Percentiles rank a stretch among this genome's conserved stretches.
Evolutionary conservation across 805 yeast genomes (phyloP).

Genomic region (Candida mattraensis): DNA sequence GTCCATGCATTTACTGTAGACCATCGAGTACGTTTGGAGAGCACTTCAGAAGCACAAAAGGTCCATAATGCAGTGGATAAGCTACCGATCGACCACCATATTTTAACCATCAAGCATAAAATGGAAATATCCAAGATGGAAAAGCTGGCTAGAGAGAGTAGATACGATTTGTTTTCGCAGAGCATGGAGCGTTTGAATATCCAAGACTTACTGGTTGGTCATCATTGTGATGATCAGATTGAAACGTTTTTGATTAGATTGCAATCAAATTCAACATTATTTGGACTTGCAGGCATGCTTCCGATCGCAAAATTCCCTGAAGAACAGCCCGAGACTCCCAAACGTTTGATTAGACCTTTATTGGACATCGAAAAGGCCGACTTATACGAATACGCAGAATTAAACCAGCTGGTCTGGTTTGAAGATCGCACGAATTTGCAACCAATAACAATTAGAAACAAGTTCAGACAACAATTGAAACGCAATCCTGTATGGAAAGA

Average conservation of each 20-base stretch:
- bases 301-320: conserved; percentile 12
- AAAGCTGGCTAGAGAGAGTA: conserved; percentile 53
- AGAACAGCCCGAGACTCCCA: conserved; percentile 7
- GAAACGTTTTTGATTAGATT: conserved; percentile 68
- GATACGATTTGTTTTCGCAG: conserved; percentile 46
- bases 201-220: conserved; percentile 55
- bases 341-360: conserved; percentile 52
- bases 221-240: conserved; percentile 68
- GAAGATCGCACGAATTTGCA: conserved; percentile 69
- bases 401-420: conserved; percentile 52
- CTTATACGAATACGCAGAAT: conserved; percentile 46
- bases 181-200: conserved; percentile 40
- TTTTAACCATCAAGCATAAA: conserved; percentile 18
- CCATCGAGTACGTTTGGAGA: conserved; percentile 54
- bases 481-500: conserved; percentile 3
- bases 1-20: conserved; percentile 64
- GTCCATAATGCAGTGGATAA: conserved; percentile 28
- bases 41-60: conserved; percentile 47
- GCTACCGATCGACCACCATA: conserved; percentile 30
- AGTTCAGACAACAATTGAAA: conserved; percentile 40
- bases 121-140: conserved; percentile 37
- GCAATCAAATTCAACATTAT: conserved; percentile 41
- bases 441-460: conserved; percentile 58
- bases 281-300: conserved; percentile 61
- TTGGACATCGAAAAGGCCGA: conserved; percentile 44